These are phyloP conservation scores for Flaveria ramosissima DNA, from an alignment of 129 eudicot species.

Conservation along the genomic window DNA sequence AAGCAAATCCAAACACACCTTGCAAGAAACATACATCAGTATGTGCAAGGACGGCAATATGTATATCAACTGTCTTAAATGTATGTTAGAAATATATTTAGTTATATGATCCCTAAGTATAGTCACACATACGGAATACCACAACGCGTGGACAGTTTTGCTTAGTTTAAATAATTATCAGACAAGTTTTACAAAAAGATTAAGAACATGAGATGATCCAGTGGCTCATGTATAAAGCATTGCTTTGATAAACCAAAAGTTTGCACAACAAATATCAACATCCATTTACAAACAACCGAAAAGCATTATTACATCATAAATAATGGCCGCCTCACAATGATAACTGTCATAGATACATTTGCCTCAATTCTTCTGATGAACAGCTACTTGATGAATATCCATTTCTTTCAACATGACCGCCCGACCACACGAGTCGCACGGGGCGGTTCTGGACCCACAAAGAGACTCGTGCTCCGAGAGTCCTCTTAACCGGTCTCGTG, in stretches of 20 bases:
- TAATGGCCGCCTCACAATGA: neutral
- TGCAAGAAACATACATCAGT: too few relatives aligned
- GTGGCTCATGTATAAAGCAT: neutral
- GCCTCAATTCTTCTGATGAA: conserved; percentile 64
- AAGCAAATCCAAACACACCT: too few relatives aligned
- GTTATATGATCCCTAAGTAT: too few relatives aligned
- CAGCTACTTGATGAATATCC: conserved; percentile 96
- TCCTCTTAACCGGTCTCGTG: conserved; percentile 80
- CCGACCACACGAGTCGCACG: conserved; percentile 97
- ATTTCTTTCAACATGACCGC: conserved; percentile 96
- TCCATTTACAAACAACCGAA: conserved; percentile 5
- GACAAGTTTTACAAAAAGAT: neutral
- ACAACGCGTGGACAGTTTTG: too few relatives aligned
- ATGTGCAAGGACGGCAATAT: too few relatives aligned
- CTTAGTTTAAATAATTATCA: too few relatives aligned
- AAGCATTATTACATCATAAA: conserved; percentile 4
- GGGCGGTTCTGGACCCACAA: conserved; percentile 95
- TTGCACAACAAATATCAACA: conserved; percentile 4
- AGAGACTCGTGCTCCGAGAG: conserved; percentile 80
- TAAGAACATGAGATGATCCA: neutral
- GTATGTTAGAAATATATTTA: too few relatives aligned
- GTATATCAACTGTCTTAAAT: too few relatives aligned
- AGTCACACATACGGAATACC: too few relatives aligned
- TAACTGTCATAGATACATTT: neutral
- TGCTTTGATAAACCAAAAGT: neutral